A percentile compares a stretch with the other conserved stretches of the same genome.
phyloP scores from a whole-genome alignment of 345 rosid genomes.

The Eucalyptus victrix region DNA sequence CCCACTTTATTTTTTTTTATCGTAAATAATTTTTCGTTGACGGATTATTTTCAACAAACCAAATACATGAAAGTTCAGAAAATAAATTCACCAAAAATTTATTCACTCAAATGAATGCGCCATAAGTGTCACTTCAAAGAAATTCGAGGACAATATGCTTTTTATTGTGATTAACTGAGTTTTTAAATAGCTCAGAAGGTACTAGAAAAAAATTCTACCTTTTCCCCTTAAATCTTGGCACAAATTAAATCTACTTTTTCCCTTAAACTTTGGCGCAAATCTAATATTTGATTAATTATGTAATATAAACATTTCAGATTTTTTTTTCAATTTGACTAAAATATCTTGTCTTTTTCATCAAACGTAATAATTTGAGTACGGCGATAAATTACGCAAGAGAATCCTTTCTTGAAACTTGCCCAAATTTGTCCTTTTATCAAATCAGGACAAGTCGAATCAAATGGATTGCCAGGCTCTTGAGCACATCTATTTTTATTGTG shows the following conservation, averaged over 20 bases:
- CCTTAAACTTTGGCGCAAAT: background rate
- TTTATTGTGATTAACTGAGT: background rate
- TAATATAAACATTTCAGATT: background rate
- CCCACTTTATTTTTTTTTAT: background rate
- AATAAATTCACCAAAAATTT: background rate
- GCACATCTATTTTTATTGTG: background rate
- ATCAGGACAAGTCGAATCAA: background rate
- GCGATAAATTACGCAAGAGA: background rate
- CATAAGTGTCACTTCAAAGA: background rate
- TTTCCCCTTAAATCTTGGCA: background rate
- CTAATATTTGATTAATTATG: background rate
- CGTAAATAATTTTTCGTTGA: background rate
- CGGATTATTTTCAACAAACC: background rate
- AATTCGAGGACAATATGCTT: background rate
- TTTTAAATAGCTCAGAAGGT: background rate
- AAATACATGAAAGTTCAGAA: background rate
- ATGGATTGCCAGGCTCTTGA: background rate
- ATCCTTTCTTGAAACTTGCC: background rate
- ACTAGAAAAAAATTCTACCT: background rate
- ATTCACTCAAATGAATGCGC: background rate
- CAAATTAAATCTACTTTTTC: background rate
- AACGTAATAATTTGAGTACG: background rate
- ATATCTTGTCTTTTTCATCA: background rate
- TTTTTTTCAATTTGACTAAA: background rate
- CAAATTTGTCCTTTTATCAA: background rate